Base-by-base conservation (phyloP, 75 land plant genomes). In the Pinus albicaulis region DNA sequence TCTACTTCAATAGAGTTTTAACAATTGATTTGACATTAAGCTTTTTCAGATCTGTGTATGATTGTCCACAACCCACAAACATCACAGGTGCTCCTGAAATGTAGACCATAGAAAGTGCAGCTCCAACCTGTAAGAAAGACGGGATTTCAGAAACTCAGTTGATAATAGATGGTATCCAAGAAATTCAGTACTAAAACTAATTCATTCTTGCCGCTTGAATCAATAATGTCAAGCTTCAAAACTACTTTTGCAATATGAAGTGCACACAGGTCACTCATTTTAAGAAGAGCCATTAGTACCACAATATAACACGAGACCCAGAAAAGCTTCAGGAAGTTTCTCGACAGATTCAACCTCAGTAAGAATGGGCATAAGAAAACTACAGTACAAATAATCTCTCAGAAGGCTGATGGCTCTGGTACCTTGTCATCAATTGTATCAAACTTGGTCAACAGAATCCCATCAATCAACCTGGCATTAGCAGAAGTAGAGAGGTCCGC, bases 91-190 rank as follows among this genome's bases (percentile, higher is more conserved):
- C 87, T 61, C 99, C 99, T 65, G 99, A 97, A 14, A 92, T 88
- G 76, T 97, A 97, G 19, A 97, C 99, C 99, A 97, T 97, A 13
- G 99, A 97, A 57, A 97, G 85, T n/a, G 99, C 99, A 10, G 99
- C 99, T 80, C 99, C 99, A 72, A 97, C 99, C 99, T 97, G 83
- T 74, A 80, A 19, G 15, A 68, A 34, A 41, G 19, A 59, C 17
- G 75, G 36, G 13, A 34, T 2, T 53, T 52, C 57, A 72, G 57
- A 55, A 55, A 72, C 53, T 55, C 25, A 15, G 57, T 55, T 20
- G 53, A 8, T 48, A 10, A 48, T 10, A 48, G 53, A 48, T 48
- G 53, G 53, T 48, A 48, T 10, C 10, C 53, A 11, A 48, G 53
- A 10, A 48, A 48, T 48, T 48, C 53, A 48, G 53, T 48, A 48